phyloP scores from a whole-genome alignment of 139 green algal species.

The Asterochloris sp. region DNA sequence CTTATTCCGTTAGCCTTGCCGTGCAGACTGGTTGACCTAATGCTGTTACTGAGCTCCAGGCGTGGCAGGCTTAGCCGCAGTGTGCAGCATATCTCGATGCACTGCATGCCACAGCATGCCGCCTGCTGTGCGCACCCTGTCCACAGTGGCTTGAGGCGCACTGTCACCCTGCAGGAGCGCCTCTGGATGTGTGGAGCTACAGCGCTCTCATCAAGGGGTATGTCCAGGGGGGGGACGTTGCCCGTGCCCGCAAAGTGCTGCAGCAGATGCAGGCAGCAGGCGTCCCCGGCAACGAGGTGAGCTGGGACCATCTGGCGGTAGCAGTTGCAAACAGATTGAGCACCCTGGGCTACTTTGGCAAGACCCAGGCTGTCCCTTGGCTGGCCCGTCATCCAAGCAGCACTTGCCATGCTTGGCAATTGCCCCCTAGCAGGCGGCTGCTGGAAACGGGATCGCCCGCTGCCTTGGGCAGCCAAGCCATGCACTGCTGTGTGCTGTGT shows the following conservation, averaged over 20 bases:
- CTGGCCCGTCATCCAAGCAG: too few species aligned
- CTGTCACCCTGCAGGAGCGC: constrained; percentile 25
- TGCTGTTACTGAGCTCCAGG: neutral
- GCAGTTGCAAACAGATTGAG: neutral
- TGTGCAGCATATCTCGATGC: neutral
- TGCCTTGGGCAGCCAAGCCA: too few species aligned
- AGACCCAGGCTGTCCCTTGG: too few species aligned
- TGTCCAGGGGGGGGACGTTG: constrained; percentile 23
- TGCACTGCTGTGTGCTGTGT: too few species aligned
- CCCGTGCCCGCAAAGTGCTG: constrained; percentile 23
- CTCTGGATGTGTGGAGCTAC: constrained; percentile 54
- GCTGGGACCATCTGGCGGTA: neutral
- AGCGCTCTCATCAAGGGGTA: constrained; percentile 39
- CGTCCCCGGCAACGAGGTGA: constrained; percentile 13
- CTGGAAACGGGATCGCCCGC: too few species aligned
- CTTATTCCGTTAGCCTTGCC: neutral
- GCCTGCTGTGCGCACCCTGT: too few species aligned
- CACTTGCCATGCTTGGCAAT: too few species aligned
- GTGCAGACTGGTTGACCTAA: too few species aligned
- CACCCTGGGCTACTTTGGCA: too few species aligned
- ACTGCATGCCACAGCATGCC: neutral
- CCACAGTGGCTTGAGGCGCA: too few species aligned
- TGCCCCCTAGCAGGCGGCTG: too few species aligned
- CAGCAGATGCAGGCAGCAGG: constrained; percentile 29
- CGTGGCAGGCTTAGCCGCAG: neutral